Evolutionary conservation across 2,329 filamentous ascomycete genomes (phyloP).

Genomic region (Clarireedia homoeocarpa): DNA sequence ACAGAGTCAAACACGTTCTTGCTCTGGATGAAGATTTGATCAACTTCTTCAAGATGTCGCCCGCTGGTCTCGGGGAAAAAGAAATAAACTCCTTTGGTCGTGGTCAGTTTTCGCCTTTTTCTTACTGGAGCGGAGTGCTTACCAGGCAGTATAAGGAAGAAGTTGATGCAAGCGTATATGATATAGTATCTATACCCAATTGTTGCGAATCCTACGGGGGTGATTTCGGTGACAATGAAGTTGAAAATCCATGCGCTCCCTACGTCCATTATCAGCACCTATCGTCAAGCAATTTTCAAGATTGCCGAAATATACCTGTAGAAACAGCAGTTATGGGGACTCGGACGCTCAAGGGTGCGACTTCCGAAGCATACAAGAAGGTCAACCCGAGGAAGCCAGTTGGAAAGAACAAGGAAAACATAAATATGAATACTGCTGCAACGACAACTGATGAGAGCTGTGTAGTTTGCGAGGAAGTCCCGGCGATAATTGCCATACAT

Average conservation of each 20-base stretch:
- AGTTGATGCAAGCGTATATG: constrained; percentile 44
- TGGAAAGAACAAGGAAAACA: constrained; percentile 47
- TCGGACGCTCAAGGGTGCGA: constrained; percentile 42
- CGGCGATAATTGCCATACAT: constrained; percentile 55
- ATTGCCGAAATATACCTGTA: not conserved
- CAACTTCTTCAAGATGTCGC: constrained; percentile 28
- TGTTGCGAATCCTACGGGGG: constrained; percentile 34
- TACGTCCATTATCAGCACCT: not conserved
- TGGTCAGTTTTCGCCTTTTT: not conserved
- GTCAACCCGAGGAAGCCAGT: constrained; percentile 45
- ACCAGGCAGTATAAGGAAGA: constrained; percentile 5
- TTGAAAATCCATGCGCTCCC: constrained; percentile 10
- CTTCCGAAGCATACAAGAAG: constrained; percentile 48
- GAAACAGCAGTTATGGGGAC: constrained; percentile 28
- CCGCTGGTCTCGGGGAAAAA: constrained; percentile 50
- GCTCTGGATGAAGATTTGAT: constrained; percentile 17
- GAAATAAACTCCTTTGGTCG: constrained; percentile 41
- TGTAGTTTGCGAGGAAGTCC: constrained; percentile 14
- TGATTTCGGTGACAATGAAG: constrained; percentile 24
- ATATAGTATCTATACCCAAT: constrained; percentile 56
- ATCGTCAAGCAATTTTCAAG: not conserved
- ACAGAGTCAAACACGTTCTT: constrained; percentile 1
- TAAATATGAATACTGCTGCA: constrained; percentile 33
- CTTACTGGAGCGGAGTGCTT: not conserved
- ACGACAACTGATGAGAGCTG: constrained; percentile 24